Base-by-base conservation (phyloP, 2,329 filamentous ascomycete genomes). In the Didymella pomorum region DNA sequence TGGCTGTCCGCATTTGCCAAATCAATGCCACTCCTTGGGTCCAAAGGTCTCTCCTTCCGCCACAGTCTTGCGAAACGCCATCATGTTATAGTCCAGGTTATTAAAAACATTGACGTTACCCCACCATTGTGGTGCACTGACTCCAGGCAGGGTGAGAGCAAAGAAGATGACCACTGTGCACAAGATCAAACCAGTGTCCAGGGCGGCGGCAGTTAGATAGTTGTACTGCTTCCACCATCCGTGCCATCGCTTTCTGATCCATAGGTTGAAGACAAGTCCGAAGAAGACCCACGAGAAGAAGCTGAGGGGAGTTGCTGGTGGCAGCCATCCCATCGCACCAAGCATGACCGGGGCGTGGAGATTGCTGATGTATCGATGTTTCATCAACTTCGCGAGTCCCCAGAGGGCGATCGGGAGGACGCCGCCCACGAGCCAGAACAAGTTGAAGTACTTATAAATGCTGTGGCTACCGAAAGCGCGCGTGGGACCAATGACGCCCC, bases 401-500 rank as follows among this genome's bases (percentile, higher is more conserved):
- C 49, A 52, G 20, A 52, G 28, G 37, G 39, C 52, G 33, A 88
- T 63, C 5, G 86, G 85, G 1, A 80, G 71, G 39, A 83, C 48
- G 58, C 84, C 84, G 56, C 87, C 87, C 44, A 87, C 43, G 57
- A 79, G 64, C 76, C 88, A 89, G 79, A 88, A 88, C 62, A 79
- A 63, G 62, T 88, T 86, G 42, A 89, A 82, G 2, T 81, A 80
- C 0, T 81, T 82, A 79, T 89, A 89, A 65, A 89, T 82, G 61
- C 86, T 82, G 4, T 85, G 86, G 0, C 84, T 84, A 1, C 84
- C 86, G 77, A 89, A 89, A 72, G 89, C 85, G 63, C 86, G 84
- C 0, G 82, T 80, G 0, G 87, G 87, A 1, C 87, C 87, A 56
- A 89, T 84, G 37, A 88, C 82, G 14, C 87, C 87, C 87, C 87